Conservation (phyloP, 2,329 filamentous ascomycete genomes). For the Pseudogymnoascus sp. region DNA sequence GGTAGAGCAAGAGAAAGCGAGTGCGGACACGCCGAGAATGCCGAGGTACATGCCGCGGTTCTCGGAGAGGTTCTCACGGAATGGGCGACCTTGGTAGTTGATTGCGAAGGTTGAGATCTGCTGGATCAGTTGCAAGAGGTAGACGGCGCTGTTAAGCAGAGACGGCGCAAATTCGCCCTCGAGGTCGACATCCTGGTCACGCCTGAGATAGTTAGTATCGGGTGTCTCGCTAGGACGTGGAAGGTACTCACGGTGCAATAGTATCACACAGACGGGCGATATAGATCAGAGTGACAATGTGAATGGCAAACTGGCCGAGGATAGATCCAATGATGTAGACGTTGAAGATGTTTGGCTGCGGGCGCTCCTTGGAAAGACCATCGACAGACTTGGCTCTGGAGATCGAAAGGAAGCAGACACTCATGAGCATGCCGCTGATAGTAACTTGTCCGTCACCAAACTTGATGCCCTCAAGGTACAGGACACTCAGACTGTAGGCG, state of each 20-base stretch:
- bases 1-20: slow-evolving; percentile 90
- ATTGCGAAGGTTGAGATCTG: slow-evolving; percentile 98
- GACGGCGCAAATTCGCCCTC: slow-evolving; percentile 92
- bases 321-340: slow-evolving; percentile 97
- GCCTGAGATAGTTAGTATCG: slow-evolving; percentile 31
- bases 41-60: slow-evolving; percentile 99
- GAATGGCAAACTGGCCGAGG: slow-evolving; percentile 91
- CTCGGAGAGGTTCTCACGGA: slow-evolving; percentile 90
- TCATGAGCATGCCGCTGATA: slow-evolving; percentile 99
- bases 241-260: slow-evolving; percentile 65
- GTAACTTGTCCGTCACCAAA: slow-evolving; percentile 98
- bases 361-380: slow-evolving; percentile 88
- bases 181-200: slow-evolving; percentile 64
- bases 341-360: slow-evolving; percentile 98
- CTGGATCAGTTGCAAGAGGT: slow-evolving; percentile 94
- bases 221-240: neutral
- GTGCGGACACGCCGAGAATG: slow-evolving; percentile 76
- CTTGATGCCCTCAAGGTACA: slow-evolving; percentile 98
- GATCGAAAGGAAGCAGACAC: slow-evolving; percentile 96
- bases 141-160: slow-evolving; percentile 91
- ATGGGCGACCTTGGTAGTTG: slow-evolving; percentile 97
- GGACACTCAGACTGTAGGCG: slow-evolving; percentile 89
- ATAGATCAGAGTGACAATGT: slow-evolving; percentile 90
- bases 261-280: slow-evolving; percentile 81
- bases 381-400: slow-evolving; percentile 96